A percentile compares a stretch with the other conserved stretches of the same genome.
Evolutionary conservation across 495 filamentous ascomycete genomes (phyloP).

Genomic region (Xylaria cubensis): DNA sequence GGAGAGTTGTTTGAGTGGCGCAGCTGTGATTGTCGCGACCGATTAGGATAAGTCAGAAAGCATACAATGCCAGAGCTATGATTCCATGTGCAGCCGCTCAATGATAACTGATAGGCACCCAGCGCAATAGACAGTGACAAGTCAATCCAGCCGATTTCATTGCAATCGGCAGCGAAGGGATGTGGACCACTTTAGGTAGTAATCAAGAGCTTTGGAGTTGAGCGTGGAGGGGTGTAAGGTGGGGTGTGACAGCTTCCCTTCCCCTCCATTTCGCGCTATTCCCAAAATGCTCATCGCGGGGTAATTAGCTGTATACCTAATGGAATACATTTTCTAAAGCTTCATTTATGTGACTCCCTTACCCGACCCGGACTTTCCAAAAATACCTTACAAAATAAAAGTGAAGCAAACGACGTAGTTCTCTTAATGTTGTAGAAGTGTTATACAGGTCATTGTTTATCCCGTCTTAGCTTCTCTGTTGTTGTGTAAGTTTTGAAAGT

Average conservation of each 20-base stretch:
- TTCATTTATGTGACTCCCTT: too few relatives aligned
- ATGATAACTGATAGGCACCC: background rate
- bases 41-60: background rate
- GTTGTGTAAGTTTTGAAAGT: too few relatives aligned
- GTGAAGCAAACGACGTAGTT: too few relatives aligned
- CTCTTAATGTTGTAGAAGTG: too few relatives aligned
- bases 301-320: background rate
- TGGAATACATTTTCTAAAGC: too few relatives aligned
- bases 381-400: too few relatives aligned
- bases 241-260: constrained; percentile 1
- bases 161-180: background rate
- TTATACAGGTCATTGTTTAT: background rate
- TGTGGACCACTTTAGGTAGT: background rate
- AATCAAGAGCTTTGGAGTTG: background rate
- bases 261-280: constrained; percentile 2
- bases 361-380: too few relatives aligned
- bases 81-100: background rate
- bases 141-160: background rate
- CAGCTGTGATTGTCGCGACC: background rate
- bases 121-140: background rate
- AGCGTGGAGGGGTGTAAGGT: background rate
- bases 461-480: too few relatives aligned
- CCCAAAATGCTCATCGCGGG: background rate
- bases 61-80: background rate
- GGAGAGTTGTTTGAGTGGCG: background rate